Base-by-base conservation (phyloP, 257 asterid genomes). In the Rauvolfia tetraphylla region DNA sequence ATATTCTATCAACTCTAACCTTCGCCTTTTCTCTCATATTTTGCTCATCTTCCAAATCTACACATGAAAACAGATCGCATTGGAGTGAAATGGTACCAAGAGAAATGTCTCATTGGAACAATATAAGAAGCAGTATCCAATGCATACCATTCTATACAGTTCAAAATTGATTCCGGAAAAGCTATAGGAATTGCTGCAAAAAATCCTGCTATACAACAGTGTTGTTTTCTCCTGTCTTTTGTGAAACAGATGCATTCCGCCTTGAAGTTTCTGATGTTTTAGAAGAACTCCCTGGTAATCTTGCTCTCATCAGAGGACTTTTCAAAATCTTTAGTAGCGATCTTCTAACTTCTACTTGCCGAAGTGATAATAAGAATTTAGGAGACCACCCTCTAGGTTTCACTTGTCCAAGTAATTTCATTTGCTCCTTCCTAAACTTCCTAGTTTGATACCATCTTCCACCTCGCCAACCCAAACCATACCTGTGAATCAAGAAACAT, bases 401-500 rank as follows among this genome's bases (percentile, higher is more conserved):
- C 68, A 88, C 74, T 71, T 85, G 95, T 20, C 91, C 93, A 76
- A 90, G 63, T 48, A 87, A 80, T 79, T 87, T 93, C 97, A 88
- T 88, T 82, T 93, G 96, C 78, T 93, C 96, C 82, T 73, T 87
- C 74, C 90, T 72, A 68, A 89, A 84, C 81, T 79, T 86, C 54
- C 90, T 84, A 83, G 84, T 82, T 38, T 89, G 79, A 29, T 78
- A 93, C 97, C 94, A 89, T 76, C 81, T 89, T 73, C 97, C 97
- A 29, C 98, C 90, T 12, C 97, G 91, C 97, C 96, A 93, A 61
- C 98, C 98, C 85, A 92, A 86, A 57, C 88, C 83, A 48, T 86
- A 93, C 82, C 98, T 93, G 88, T 78, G 27, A 18, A 63, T 63
- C 44, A 63, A 34, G 48, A 34, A 66, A 36, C 27, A 3, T 5